These are phyloP conservation scores for Avena sativa DNA, from an alignment of 176 grass and related monocot genomes.

Conservation along the genomic window DNA sequence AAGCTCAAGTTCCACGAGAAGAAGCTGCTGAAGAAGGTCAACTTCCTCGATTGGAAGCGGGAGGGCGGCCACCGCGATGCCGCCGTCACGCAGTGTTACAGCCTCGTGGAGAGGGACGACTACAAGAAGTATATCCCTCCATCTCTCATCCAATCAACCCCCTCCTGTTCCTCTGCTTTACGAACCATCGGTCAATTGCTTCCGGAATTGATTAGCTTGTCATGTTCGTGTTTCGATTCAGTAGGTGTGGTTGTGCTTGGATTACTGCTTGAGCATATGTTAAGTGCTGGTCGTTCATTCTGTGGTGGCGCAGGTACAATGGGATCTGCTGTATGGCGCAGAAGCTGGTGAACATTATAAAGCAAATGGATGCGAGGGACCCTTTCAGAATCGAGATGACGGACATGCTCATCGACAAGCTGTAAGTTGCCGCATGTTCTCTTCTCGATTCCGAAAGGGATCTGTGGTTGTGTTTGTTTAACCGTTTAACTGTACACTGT, in stretches of 20 bases:
- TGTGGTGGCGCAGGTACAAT: slow-evolving; percentile 47
- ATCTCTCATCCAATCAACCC: neutral
- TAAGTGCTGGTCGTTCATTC: neutral
- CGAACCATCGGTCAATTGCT: neutral
- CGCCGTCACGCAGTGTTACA: slow-evolving; percentile 26
- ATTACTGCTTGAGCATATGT: neutral
- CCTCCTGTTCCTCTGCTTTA: neutral
- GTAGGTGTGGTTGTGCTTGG: neutral
- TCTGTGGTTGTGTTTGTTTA: neutral
- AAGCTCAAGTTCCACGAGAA: slow-evolving; percentile 29
- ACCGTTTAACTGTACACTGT: neutral
- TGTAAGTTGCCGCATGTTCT: slow-evolving; percentile 49
- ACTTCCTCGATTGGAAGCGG: slow-evolving; percentile 5
- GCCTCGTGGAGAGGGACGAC: slow-evolving; percentile 29
- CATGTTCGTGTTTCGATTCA: neutral
- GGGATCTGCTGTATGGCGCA: slow-evolving; percentile 68
- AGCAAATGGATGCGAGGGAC: slow-evolving; percentile 87
- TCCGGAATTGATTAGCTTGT: neutral
- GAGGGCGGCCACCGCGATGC: slow-evolving; percentile 3
- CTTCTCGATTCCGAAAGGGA: too few species aligned
- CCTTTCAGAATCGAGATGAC: slow-evolving; percentile 75
- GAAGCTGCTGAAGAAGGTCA: slow-evolving; percentile 14
- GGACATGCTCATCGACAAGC: slow-evolving; percentile 69
- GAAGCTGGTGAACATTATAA: slow-evolving; percentile 71
- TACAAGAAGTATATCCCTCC: slow-evolving; percentile 21